Base-by-base conservation (phyloP, 2,329 filamentous ascomycete species). In the Fusarium nodosum region DNA sequence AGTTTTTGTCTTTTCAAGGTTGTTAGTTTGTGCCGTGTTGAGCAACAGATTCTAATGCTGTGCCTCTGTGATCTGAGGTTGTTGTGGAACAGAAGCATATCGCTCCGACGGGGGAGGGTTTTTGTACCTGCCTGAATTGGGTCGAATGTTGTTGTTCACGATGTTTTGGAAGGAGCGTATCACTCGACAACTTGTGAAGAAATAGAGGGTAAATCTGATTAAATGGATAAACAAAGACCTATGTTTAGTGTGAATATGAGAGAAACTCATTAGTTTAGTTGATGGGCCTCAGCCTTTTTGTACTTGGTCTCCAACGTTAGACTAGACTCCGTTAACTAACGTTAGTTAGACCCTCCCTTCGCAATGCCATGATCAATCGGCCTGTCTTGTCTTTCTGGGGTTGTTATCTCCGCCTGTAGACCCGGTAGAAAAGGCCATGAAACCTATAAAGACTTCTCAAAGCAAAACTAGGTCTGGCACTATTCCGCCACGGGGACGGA, bases 361-460 rank as follows among this genome's bases (percentile, higher is more conserved):
- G 36, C 48, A 20, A 51, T 20, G 36, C 48, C 28, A 51, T 51
- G 2, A 39, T 51, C 7, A 51, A 51, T 38, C 48, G 48, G 62
- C 46, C 26, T 59, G 46, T 65, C 47, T 65, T 65, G 62, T 60
- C 63, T 66, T 30, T 66, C 63, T 56, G 63, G 61, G 62, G 62
- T 45, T 66, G 55, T 55, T 61, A 66, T 66, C 62, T 66, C 63
- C 63, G 63, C 66, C 36, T 66, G 48, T 56, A 61, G 48, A 36
- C 55, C 48, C 61, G 38, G 36, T 38, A 38, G 20, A 31, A 44
- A 46, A 48, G n/a, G 18, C 6, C 28, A 39, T 15, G 33, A 51
- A 51, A 26, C 47, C 47, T 39, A 38, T 51, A 18, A 47, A 51
- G 42, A 12, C 33, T 51, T 51, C 9, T 39, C 26, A 58, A 59